Percentiles rank a stretch among this genome's conserved stretches.
phyloP scores from a whole-genome alignment of 2,329 filamentous ascomycete genomes.

The Daldinia sp. region DNA sequence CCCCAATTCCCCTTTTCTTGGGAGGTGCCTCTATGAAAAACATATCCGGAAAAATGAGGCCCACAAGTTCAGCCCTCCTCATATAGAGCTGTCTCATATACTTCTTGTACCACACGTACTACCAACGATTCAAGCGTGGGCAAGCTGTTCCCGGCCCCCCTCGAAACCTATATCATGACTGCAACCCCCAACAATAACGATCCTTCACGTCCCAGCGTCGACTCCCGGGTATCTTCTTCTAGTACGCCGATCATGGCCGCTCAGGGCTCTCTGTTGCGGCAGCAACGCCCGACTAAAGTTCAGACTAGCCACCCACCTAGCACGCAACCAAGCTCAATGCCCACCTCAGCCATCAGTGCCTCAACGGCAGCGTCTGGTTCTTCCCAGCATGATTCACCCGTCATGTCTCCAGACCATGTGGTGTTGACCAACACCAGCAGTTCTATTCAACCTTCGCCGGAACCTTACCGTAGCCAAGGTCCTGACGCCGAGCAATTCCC shows the following conservation, averaged over 20 bases:
- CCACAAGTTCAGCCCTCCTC: conserved; percentile 47
- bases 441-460: conserved; percentile 76
- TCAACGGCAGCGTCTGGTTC: conserved; percentile 69
- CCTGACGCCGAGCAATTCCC: conserved; percentile 66
- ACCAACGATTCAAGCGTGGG: conserved; percentile 44
- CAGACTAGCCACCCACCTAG: conserved; percentile 60
- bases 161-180: conserved; percentile 52
- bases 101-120: conserved; percentile 44
- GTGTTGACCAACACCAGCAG: conserved; percentile 67
- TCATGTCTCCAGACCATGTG: conserved; percentile 66
- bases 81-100: conserved; percentile 50
- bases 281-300: conserved; percentile 61
- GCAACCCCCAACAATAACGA: conserved; percentile 48
- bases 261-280: conserved; percentile 56
- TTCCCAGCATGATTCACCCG: conserved; percentile 67
- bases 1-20: conserved; percentile 36
- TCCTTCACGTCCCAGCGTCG: conserved; percentile 49
- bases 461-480: conserved; percentile 68
- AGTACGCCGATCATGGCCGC: conserved; percentile 58
- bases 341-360: conserved; percentile 66
- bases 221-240: conserved; percentile 48
- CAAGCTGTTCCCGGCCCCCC: conserved; percentile 41
- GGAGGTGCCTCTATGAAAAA: conserved; percentile 45
- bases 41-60: conserved; percentile 51
- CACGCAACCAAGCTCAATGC: conserved; percentile 56